phyloP scores from a whole-genome alignment of 148 eudicot species.

The Vaccinium darrowii region DNA sequence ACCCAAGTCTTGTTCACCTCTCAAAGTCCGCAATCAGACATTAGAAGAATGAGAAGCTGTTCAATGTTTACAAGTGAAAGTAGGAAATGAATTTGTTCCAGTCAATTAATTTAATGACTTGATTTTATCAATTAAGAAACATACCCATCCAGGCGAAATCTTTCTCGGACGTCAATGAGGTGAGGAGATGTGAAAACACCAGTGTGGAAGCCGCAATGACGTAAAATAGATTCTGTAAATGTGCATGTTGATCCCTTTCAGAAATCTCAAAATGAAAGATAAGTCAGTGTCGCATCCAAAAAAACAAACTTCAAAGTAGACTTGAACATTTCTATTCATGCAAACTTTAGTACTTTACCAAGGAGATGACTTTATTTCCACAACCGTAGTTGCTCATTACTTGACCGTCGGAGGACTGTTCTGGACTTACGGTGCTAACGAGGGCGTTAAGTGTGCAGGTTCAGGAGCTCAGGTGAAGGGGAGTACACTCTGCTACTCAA shows the following conservation, averaged over 20 bases:
- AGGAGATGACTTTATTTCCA: not conserved
- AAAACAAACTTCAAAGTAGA: not conserved
- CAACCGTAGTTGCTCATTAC: not conserved
- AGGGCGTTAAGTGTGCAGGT: too few relatives aligned
- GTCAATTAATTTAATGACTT: not conserved
- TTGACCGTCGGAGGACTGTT: too few relatives aligned
- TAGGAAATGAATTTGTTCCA: not conserved
- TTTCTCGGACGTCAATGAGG: slow-evolving; percentile 94
- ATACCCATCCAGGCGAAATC: slow-evolving; percentile 91
- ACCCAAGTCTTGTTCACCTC: not conserved
- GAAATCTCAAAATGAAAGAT: slow-evolving; percentile 15
- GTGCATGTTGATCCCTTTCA: slow-evolving; percentile 91
- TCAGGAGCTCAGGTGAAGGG: too few relatives aligned
- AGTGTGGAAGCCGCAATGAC: slow-evolving; percentile 84
- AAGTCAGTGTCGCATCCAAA: slow-evolving; percentile 15
- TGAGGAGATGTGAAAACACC: slow-evolving; percentile 99
- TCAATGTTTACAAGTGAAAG: not conserved
- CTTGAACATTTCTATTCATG: not conserved
- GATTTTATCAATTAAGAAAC: slow-evolving; percentile 17
- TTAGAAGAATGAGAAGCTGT: not conserved
- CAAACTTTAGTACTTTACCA: not conserved
- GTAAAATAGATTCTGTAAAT: slow-evolving; percentile 83
- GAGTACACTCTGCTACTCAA: too few relatives aligned
- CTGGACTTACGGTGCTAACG: too few relatives aligned
- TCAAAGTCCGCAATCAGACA: not conserved